A percentile compares a stretch with the other conserved stretches of the same genome.
Evolutionary conservation across 2,329 filamentous ascomycete genomes (phyloP).

Genomic region (Calonectria multiphialidica): DNA sequence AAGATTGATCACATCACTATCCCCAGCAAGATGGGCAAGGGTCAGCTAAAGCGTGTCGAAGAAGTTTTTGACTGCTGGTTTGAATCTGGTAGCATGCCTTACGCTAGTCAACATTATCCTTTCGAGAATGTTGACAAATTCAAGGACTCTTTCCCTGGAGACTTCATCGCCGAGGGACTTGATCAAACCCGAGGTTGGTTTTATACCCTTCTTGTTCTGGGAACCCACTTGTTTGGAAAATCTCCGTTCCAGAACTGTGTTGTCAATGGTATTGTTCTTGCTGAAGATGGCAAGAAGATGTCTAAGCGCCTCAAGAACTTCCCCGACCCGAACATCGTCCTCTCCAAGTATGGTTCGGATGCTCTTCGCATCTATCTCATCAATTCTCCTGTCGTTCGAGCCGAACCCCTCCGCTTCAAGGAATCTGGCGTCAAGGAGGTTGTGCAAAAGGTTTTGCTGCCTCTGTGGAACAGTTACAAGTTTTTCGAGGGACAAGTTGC

Average conservation of each 20-base stretch:
- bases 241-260: constrained; percentile 95
- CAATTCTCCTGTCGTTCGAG: constrained; percentile 94
- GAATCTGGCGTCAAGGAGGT: constrained; percentile 95
- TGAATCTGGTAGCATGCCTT: constrained; percentile 96
- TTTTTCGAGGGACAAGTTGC: constrained; percentile 93
- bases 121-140: constrained; percentile 90
- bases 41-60: constrained; percentile 81
- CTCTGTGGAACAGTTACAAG: constrained; percentile 96
- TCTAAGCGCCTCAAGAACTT: constrained; percentile 98
- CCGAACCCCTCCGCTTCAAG: constrained; percentile 91
- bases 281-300: constrained; percentile 98
- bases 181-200: constrained; percentile 98
- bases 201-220: constrained; percentile 90
- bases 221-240: constrained; percentile 86
- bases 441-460: constrained; percentile 89
- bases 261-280: constrained; percentile 94
- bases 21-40: constrained; percentile 89
- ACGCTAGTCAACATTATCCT: constrained; percentile 90
- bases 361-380: constrained; percentile 95
- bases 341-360: constrained; percentile 91
- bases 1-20: constrained; percentile 96
- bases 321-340: constrained; percentile 85
- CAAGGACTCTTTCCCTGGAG: constrained; percentile 84
- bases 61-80: constrained; percentile 99
- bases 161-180: constrained; percentile 94